These are phyloP conservation scores for Escallonia rubra DNA, from an alignment of 129 eudicot species.

Conservation along the genomic window DNA sequence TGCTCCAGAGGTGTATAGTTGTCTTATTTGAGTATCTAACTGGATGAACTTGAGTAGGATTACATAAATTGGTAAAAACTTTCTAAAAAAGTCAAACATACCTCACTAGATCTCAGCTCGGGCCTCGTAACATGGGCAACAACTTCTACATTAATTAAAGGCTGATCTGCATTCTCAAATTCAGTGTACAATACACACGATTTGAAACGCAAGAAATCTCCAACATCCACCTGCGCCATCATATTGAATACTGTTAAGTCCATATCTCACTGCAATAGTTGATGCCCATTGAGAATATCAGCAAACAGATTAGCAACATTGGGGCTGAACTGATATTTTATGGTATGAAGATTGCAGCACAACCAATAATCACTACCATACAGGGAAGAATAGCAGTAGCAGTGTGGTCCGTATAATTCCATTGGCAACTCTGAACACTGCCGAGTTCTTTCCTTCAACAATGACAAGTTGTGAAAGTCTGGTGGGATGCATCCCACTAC, in stretches of 20 bases:
- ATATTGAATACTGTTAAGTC: neutral
- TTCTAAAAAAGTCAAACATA: slow-evolving; percentile 5
- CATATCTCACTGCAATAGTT: neutral
- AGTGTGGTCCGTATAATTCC: no score
- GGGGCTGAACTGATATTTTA: no score
- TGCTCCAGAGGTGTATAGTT: slow-evolving; percentile 14
- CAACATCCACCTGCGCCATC: slow-evolving; percentile 80
- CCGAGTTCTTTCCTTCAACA: no score
- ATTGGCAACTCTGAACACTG: no score
- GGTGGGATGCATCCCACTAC: no score
- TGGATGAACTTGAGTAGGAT: no score
- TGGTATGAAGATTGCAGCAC: no score
- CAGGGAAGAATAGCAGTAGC: no score
- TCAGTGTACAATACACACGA: slow-evolving; percentile 89
- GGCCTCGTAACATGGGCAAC: slow-evolving; percentile 99
- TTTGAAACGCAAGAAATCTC: slow-evolving; percentile 86
- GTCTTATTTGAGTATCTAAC: neutral
- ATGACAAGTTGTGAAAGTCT: no score
- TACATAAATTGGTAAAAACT: no score
- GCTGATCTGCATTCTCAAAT: slow-evolving; percentile 63
- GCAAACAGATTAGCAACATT: neutral
- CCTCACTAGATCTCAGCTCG: slow-evolving; percentile 95
- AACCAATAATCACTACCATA: no score
- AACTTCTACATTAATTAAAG: slow-evolving; percentile 86
- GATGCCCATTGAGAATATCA: neutral